phyloP scores from a whole-genome alignment of 768 basidiomycete species.

The Agrocybe praecox region DNA sequence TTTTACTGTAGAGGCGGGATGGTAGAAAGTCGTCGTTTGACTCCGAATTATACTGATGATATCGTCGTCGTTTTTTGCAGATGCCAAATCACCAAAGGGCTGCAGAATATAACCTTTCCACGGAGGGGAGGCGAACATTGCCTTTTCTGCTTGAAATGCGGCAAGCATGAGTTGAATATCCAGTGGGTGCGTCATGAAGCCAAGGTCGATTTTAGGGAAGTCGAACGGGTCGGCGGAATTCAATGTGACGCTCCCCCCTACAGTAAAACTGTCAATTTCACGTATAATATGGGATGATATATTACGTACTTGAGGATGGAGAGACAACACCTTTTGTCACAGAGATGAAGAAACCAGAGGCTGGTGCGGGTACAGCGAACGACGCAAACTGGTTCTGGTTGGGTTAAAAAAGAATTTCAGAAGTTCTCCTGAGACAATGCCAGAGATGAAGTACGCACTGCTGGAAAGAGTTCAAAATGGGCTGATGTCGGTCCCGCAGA shows the following conservation, averaged over 20 bases:
- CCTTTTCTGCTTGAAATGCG: background rate
- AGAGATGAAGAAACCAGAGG: background rate
- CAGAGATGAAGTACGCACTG: no score
- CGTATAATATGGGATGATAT: background rate
- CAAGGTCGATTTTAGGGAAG: background rate
- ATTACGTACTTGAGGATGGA: background rate
- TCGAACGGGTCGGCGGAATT: background rate
- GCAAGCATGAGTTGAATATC: background rate
- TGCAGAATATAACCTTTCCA: constrained; percentile 2
- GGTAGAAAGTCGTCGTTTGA: background rate
- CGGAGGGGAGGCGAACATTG: background rate
- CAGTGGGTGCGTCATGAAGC: background rate
- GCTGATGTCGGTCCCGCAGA: no score
- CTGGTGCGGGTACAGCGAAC: no score
- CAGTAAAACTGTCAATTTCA: background rate
- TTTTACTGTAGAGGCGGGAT: background rate
- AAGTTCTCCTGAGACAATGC: no score
- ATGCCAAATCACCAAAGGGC: background rate
- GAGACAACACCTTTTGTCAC: constrained; percentile 23
- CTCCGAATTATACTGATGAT: background rate
- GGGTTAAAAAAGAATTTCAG: no score
- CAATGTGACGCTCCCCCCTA: background rate
- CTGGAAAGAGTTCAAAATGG: no score
- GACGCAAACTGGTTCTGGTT: no score
- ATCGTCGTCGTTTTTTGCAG: background rate